These are phyloP conservation scores for Suillus tomentosus DNA, from an alignment of 768 basidiomycete species.

Conservation along the genomic window DNA sequence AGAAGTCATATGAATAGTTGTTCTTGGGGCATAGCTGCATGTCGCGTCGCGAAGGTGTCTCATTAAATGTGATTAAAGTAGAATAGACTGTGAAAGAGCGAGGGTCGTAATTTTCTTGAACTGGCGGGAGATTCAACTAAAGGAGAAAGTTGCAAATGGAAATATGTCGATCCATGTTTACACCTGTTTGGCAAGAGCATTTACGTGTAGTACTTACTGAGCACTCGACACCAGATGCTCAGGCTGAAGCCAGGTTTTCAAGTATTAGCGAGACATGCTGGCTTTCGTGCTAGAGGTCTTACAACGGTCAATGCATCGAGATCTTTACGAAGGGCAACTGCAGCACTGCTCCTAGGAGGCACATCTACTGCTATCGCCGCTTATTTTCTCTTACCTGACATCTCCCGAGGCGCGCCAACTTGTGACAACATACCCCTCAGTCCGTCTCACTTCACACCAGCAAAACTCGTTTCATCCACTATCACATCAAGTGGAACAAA, in stretches of 20 bases:
- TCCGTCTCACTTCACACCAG: conserved; percentile 55
- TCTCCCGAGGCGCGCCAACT: conserved; percentile 47
- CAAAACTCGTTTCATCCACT: conserved; percentile 56
- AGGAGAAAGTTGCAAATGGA: background rate
- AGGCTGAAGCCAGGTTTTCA: background rate
- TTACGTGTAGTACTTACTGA: conserved; percentile 8
- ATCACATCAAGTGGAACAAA: conserved; percentile 59
- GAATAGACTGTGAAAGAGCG: conserved; percentile 7
- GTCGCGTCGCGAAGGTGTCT: conserved; percentile 28
- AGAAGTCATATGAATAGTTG: conserved; percentile 15
- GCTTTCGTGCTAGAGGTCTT: background rate
- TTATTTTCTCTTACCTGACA: conserved; percentile 56
- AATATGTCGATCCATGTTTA: conserved; percentile 21
- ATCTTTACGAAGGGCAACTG: background rate
- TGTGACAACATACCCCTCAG: conserved; percentile 40
- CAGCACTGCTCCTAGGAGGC: conserved; percentile 30
- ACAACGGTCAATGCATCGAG: background rate
- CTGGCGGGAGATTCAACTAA: conserved; percentile 13
- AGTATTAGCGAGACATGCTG: background rate
- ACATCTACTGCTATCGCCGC: conserved; percentile 44
- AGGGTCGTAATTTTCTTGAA: conserved; percentile 11
- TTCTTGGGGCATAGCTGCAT: conserved; percentile 19
- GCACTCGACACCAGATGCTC: conserved; percentile 17
- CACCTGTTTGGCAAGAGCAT: conserved; percentile 23
- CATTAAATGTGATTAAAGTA: conserved; percentile 23